A percentile compares a stretch with the other conserved stretches of the same genome.
These are phyloP conservation scores for Eucalyptus fibrosa DNA, from an alignment of 345 rosid species.

Conservation along the genomic window DNA sequence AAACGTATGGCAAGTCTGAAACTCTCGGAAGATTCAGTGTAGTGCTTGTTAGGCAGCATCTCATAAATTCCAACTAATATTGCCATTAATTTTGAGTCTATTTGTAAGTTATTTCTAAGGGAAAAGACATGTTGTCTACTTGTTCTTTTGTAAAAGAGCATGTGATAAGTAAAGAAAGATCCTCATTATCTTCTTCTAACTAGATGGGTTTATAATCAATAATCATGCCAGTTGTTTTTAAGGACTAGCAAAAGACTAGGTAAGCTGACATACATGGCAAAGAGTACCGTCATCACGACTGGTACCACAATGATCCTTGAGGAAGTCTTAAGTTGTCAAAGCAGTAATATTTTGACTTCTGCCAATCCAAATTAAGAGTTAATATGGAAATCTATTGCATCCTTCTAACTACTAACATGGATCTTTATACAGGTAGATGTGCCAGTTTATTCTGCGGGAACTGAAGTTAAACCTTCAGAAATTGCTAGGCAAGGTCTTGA, in stretches of 20 bases:
- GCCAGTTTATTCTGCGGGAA: conserved; percentile 83
- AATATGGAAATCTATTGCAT: not conserved
- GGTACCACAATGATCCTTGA: not conserved
- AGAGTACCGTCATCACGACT: not conserved
- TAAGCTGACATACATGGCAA: not conserved
- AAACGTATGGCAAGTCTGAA: not conserved
- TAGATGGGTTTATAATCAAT: not conserved
- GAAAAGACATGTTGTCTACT: not conserved
- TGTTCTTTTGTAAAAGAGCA: not conserved
- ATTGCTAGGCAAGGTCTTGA: conserved; percentile 81
- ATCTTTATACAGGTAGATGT: conserved; percentile 71
- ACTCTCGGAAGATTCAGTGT: not conserved
- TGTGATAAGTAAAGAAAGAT: not conserved
- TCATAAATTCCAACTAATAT: not conserved
- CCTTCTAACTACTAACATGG: conserved; percentile 8
- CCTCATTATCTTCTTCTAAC: not conserved
- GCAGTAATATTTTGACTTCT: not conserved
- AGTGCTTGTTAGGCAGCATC: not conserved
- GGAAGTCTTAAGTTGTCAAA: not conserved
- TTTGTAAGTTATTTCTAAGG: not conserved
- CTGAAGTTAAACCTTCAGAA: conserved; percentile 76
- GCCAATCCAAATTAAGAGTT: not conserved
- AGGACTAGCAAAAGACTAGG: not conserved
- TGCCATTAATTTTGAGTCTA: not conserved
- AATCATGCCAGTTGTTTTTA: not conserved